Evolutionary conservation across 2,329 filamentous ascomycete species (phyloP).

Genomic region (Penicillium sclerotigenum): DNA sequence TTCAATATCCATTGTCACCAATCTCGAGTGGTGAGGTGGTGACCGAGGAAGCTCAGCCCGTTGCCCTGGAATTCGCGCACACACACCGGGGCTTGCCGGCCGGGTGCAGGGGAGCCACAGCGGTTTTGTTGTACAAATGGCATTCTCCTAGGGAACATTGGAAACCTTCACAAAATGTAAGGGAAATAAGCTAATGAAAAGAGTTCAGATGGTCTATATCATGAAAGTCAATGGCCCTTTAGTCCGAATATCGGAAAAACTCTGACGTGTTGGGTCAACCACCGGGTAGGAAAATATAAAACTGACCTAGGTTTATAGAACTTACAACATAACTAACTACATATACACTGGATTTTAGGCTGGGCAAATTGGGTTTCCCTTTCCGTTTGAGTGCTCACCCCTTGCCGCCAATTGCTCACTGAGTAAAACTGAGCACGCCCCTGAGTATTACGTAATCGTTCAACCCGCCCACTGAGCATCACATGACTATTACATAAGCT

Average conservation of each 20-base stretch:
- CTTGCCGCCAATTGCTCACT: too few relatives aligned
- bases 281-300: background rate
- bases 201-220: background rate
- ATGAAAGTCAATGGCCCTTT: conserved; percentile 6
- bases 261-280: conserved; percentile 23
- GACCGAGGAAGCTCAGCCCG: conserved; percentile 8
- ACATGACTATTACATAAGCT: too few relatives aligned
- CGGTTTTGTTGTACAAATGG: background rate
- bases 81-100: conserved; percentile 24
- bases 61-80: conserved; percentile 20
- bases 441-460: too few relatives aligned
- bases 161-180: background rate
- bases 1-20: background rate
- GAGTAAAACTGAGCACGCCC: too few relatives aligned
- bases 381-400: too few relatives aligned
- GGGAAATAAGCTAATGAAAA: background rate
- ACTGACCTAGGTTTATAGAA: too few relatives aligned
- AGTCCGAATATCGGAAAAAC: conserved; percentile 19
- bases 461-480: too few relatives aligned
- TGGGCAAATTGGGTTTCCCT: too few relatives aligned
- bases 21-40: conserved; percentile 6
- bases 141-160: background rate
- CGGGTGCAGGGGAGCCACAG: conserved; percentile 20
- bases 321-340: too few relatives aligned
- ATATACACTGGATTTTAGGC: too few relatives aligned